phyloP scores from a whole-genome alignment of 2,329 filamentous ascomycete species.

The Helminthosporium solani region DNA sequence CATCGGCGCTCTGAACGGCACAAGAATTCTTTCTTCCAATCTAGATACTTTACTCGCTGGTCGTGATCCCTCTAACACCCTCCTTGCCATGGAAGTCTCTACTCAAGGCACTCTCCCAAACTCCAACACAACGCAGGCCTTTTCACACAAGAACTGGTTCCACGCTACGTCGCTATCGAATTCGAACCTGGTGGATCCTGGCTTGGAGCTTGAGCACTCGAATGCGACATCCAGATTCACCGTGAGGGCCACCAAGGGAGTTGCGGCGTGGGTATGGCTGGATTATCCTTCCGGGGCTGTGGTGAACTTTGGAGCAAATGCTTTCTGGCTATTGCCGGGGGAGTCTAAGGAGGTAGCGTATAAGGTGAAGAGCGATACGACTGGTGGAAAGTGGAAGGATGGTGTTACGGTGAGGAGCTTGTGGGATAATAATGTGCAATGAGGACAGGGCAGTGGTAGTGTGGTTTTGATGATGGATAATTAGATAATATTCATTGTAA shows the following conservation, averaged over 20 bases:
- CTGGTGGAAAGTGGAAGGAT: constrained; percentile 46
- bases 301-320: constrained; percentile 56
- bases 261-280: constrained; percentile 58
- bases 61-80: constrained; percentile 37
- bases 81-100: constrained; percentile 49
- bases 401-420: constrained; percentile 55
- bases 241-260: constrained; percentile 50
- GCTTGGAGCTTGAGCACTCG: constrained; percentile 44
- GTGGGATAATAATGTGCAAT: constrained; percentile 48
- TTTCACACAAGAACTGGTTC: constrained; percentile 55
- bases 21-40: constrained; percentile 47
- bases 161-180: constrained; percentile 50
- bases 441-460: background rate
- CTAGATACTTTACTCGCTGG: constrained; percentile 37
- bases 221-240: constrained; percentile 43
- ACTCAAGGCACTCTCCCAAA: constrained; percentile 53
- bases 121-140: constrained; percentile 41
- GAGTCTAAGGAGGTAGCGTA: constrained; percentile 50
- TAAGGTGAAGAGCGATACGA: constrained; percentile 49
- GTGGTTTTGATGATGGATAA: no score
- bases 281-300: constrained; percentile 53
- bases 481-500: no score
- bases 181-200: constrained; percentile 52
- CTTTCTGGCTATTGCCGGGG: constrained; percentile 52
- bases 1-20: constrained; percentile 56